Evolutionary conservation across 139 green algal genomes (phyloP).

Genomic region (Volvox reticuliferus): DNA sequence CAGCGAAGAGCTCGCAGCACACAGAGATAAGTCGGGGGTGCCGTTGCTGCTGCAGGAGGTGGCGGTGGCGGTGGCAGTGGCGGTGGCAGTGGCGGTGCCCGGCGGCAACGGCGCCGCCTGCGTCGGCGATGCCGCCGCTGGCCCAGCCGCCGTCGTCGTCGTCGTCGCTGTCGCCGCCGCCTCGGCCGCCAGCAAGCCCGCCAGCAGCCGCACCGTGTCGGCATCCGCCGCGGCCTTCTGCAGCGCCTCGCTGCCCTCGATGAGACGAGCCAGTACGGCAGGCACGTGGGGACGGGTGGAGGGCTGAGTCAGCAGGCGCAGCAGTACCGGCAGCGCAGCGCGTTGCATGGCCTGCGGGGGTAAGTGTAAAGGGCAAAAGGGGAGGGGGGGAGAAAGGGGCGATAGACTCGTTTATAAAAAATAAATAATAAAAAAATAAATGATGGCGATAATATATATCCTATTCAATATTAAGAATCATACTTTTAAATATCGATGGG

Average conservation of each 20-base stretch:
- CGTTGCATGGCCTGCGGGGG: slow-evolving; percentile 21
- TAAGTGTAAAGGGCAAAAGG: too few relatives aligned
- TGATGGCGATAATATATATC: too few relatives aligned
- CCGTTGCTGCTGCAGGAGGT: background rate
- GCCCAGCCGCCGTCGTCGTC: background rate
- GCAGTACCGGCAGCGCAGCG: slow-evolving; percentile 46
- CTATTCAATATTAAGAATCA: too few relatives aligned
- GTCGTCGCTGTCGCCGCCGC: background rate
- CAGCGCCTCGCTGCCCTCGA: slow-evolving; percentile 65
- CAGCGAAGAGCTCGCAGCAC: background rate
- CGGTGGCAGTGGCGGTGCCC: background rate
- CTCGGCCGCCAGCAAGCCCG: slow-evolving; percentile 59
- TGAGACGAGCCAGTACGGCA: slow-evolving; percentile 28
- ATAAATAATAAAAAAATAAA: too few relatives aligned
- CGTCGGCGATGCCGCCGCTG: too few relatives aligned
- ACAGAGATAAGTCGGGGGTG: too few relatives aligned
- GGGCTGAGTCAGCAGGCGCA: slow-evolving; percentile 26
- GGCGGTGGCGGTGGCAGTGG: background rate
- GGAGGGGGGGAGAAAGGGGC: too few relatives aligned
- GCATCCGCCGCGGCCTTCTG: slow-evolving; percentile 72
- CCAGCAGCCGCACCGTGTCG: slow-evolving; percentile 69
- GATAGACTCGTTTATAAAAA: too few relatives aligned
- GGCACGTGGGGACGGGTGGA: slow-evolving; percentile 16
- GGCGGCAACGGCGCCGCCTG: background rate
- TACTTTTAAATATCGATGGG: too few relatives aligned